Evolutionary conservation across 345 rosid genomes (phyloP), one percentile per base, ranked within the genome.

Genomic region (Melaleuca alternifolia): DNA sequence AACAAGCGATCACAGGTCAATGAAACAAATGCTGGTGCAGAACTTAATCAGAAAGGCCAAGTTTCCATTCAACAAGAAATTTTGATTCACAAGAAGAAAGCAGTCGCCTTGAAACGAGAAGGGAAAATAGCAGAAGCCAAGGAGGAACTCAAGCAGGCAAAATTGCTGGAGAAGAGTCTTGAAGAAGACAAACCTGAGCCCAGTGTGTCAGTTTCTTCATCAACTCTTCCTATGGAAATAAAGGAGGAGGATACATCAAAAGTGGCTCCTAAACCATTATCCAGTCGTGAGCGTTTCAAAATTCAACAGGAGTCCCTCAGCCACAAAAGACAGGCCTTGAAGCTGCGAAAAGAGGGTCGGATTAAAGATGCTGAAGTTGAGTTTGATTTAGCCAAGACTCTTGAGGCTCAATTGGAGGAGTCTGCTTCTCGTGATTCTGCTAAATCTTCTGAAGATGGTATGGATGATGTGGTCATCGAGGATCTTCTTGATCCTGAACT

Each of bases 401-500:
- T 97, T 57, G 98, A 97, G 91, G 92, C 96, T 82, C 98, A 93
- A 88, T 87, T 96, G 90, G 99, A 95, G 83, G 96, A 94, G 88
- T 87, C 88, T 41, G 50, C 93, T 37, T 82, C 94, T 61, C 87
- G 89, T 28, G 93, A 89, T 85, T 90, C 93, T 33, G 83, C 87
- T 33, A 92, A 91, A 90, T 88, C 91, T 76, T 86, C 91, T 56
- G 81, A 52, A 51, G 86, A 88, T 75, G 94, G 86, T 89, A 30
- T 26, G 20, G 93, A 92, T 82, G 95, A 91, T 85, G 93, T 90
- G 75, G 89, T 79, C 62, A 95, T 95, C 53, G 98, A 96, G 90
- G 97, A 95, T 94, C 89, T 97, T 89, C 99, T 97, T 26, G 97
- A 96, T 94, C 98, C 98, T 89, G 96, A 94, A 84, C 98, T 97